These are phyloP conservation scores for Ostreobium quekettii DNA, from an alignment of 139 green algal species.

Conservation along the genomic window DNA sequence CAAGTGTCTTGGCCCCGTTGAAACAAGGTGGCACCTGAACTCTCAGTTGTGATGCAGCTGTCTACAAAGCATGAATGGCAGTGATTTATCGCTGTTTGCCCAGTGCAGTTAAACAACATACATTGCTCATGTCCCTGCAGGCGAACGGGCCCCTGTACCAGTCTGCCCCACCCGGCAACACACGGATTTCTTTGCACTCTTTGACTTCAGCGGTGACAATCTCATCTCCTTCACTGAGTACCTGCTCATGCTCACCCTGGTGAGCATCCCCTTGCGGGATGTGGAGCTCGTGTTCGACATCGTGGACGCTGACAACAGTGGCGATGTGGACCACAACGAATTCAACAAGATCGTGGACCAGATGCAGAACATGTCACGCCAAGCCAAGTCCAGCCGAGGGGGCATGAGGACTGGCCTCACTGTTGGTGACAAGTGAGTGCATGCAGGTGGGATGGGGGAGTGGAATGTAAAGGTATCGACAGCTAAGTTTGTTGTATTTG, in stretches of 20 bases:
- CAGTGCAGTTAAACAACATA: too few species aligned
- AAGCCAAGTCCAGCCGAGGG: conserved; percentile 17
- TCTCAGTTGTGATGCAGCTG: too few species aligned
- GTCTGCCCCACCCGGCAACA: too few species aligned
- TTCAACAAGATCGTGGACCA: conserved; percentile 32
- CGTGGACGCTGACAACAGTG: conserved; percentile 53
- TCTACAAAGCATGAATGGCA: too few species aligned
- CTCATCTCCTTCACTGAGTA: conserved; percentile 67
- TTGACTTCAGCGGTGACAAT: conserved; percentile 61
- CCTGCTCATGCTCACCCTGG: conserved; percentile 59
- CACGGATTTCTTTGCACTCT: conserved; percentile 38
- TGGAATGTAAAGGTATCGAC: too few species aligned
- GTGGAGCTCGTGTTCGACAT: conserved; percentile 52
- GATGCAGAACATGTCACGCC: conserved; percentile 22
- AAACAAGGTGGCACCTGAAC: too few species aligned
- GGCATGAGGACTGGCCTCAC: conserved; percentile 16
- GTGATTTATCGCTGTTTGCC: too few species aligned
- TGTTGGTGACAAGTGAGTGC: conserved; percentile 16
- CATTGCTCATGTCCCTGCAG: too few species aligned
- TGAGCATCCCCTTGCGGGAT: conserved; percentile 49
- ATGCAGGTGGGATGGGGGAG: conserved; percentile 14
- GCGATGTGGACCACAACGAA: conserved; percentile 44
- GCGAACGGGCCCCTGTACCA: too few species aligned
- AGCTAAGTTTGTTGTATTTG: too few species aligned
- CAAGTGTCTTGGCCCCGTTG: too few species aligned